These are phyloP conservation scores for Taphrina flavorubra DNA, from an alignment of 1,139 yeast genomes.

Conservation along the genomic window DNA sequence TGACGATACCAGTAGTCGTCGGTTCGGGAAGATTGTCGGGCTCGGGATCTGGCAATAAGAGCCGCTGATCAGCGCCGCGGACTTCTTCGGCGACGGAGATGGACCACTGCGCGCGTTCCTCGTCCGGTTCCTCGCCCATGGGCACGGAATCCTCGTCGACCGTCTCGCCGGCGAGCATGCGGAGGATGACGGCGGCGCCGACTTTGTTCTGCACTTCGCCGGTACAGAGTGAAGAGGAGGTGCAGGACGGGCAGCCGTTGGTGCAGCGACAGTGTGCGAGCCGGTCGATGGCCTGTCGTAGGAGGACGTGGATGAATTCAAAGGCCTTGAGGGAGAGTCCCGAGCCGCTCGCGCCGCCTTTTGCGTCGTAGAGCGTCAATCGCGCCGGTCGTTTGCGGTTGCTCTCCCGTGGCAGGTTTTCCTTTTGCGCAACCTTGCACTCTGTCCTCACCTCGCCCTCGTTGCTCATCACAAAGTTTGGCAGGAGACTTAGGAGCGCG, in stretches of 20 bases:
- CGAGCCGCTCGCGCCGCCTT: conserved; percentile 74
- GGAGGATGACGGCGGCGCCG: conserved; percentile 77
- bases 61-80: conserved; percentile 31
- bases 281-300: conserved; percentile 64
- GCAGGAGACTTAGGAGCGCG: conserved; percentile 53
- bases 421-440: conserved; percentile 96
- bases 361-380: conserved; percentile 78
- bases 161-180: conserved; percentile 48
- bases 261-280: conserved; percentile 73
- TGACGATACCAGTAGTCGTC: background rate
- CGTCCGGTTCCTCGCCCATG: conserved; percentile 63
- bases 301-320: conserved; percentile 70
- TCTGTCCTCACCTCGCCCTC: conserved; percentile 83
- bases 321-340: conserved; percentile 82
- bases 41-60: conserved; percentile 2
- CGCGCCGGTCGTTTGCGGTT: conserved; percentile 81
- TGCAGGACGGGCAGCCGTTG: conserved; percentile 90
- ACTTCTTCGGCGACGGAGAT: conserved; percentile 33
- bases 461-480: conserved; percentile 55
- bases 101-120: conserved; percentile 36
- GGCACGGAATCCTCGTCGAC: conserved; percentile 63
- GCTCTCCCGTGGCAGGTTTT: conserved; percentile 75
- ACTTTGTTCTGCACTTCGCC: conserved; percentile 87
- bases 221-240: conserved; percentile 76
- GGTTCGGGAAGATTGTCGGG: no score